Evolutionary conservation across 2,329 filamentous ascomycete species (phyloP).

Genomic region (Epichloe glyceriae): DNA sequence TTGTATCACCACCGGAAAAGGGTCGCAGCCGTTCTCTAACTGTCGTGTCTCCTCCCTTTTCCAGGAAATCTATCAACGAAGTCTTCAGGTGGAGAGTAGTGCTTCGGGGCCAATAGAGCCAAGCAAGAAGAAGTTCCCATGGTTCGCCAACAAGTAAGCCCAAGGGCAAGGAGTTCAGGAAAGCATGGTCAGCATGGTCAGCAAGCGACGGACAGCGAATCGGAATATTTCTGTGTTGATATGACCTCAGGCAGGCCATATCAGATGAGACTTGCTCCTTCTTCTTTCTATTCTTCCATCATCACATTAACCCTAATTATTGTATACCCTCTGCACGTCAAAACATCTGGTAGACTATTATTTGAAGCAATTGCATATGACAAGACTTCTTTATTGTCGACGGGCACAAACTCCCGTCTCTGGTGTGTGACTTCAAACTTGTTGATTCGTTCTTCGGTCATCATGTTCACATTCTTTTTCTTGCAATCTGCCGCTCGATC

Average conservation of each 20-base stretch:
- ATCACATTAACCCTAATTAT: too few species aligned
- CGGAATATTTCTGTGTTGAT: constrained; percentile 4
- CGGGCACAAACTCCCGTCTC: not conserved
- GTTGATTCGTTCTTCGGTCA: not conserved
- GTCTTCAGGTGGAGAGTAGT: constrained; percentile 42
- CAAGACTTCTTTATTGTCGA: not conserved
- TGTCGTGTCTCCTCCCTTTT: not conserved
- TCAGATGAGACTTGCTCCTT: not conserved
- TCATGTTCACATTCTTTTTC: too few species aligned
- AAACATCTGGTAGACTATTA: not conserved
- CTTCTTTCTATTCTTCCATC: not conserved
- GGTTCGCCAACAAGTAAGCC: constrained; percentile 44
- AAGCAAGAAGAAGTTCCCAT: constrained; percentile 52
- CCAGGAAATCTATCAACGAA: constrained; percentile 54
- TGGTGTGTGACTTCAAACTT: not conserved
- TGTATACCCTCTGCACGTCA: not conserved
- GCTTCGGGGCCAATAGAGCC: constrained; percentile 32
- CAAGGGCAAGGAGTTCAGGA: constrained; percentile 15
- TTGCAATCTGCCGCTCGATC: too few species aligned
- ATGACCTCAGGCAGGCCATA: constrained; percentile 4
- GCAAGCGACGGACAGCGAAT: not conserved
- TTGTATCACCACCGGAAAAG: not conserved
- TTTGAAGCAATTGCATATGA: constrained; percentile 1
- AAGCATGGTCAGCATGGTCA: constrained; percentile 6
- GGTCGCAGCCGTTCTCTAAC: not conserved